A percentile compares a stretch with the other conserved stretches of the same genome.
Conservation (phyloP, 768 basidiomycete genomes). For the Mycena albidolilacea region DNA sequence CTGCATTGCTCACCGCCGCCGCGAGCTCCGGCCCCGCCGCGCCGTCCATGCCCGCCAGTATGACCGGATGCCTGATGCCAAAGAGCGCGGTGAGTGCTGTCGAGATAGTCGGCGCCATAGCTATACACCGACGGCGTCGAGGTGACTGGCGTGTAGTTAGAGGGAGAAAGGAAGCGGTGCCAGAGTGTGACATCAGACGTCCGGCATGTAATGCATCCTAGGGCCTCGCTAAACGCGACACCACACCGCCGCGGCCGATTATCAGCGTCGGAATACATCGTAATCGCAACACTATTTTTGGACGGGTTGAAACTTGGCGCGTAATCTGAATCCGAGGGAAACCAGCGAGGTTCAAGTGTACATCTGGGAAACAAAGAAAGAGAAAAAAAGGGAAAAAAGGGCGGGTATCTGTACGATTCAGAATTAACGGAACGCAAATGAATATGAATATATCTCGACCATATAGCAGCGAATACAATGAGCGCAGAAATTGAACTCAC, state of each 20-base stretch:
- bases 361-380: no score
- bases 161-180: not conserved
- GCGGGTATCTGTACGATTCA: not conserved
- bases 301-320: no score
- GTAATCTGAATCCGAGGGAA: no score
- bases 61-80: slow-evolving; percentile 74
- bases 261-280: no score
- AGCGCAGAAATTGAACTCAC: not conserved
- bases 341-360: no score
- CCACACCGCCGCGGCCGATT: no score
- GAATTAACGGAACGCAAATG: not conserved
- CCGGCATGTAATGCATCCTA: no score
- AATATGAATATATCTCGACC: not conserved
- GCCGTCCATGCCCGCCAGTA: slow-evolving; percentile 58
- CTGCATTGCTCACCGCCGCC: slow-evolving; percentile 94
- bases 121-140: no score
- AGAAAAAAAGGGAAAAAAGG: not conserved
- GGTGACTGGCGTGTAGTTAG: not conserved
- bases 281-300: no score
- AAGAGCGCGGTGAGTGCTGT: slow-evolving; percentile 78
- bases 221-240: no score
- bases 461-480: not conserved
- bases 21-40: slow-evolving; percentile 85
- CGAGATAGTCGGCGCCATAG: slow-evolving; percentile 59
- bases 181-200: no score